Base-by-base conservation (phyloP, 495 filamentous ascomycete species). In the Annulohypoxylon moriforme region DNA sequence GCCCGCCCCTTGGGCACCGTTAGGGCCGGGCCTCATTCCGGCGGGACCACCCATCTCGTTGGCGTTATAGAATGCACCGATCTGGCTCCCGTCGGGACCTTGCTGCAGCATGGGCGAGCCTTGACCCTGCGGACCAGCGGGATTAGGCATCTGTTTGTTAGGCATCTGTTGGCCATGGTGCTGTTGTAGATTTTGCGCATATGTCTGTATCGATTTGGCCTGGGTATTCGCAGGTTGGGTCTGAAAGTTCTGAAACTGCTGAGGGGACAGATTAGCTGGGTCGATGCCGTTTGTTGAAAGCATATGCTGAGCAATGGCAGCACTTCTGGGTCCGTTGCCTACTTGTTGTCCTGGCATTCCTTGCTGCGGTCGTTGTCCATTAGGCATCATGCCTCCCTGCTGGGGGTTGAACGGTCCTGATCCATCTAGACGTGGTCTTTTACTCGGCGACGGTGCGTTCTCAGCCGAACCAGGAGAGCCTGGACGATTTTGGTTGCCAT, bases 381-480 rank as follows among this genome's bases (percentile, higher is more conserved):
- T 94, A 38, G 88, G 90, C 79, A 91, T 90, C 85, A 97, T 91
- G 75, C 76, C 80, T 53, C 88, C 89, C 72, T 90, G 91, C 63
- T 89, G 89, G 5, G 81, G 79, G 74, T 92, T 92, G 75, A 91
- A 91, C 24, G 85, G 84, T 40, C 86, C 87, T 13, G 72, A 49
- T 69, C 87, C 87, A 65, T 97, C 96, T 40, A 98, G 85, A 38
- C 95, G 93, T n/a, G 90, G 91, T 75, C 96, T 86, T 82, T 99
- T 99, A 60, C 90, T 93, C 8, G 96, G 95, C 22, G 96, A 98
- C 5, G 94, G 92, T 29, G 93, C 93, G 75, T 97, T 97, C 44
- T 97, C 95, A 27, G 88, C 89, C 6, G 91, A 90, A 29, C 91
- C 88, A 5, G 93, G 94, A 36, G 93, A 97, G 67, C 91, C 91